phyloP scores from a whole-genome alignment of 352 stramenopile species.

The Phytophthora aleatoria region DNA sequence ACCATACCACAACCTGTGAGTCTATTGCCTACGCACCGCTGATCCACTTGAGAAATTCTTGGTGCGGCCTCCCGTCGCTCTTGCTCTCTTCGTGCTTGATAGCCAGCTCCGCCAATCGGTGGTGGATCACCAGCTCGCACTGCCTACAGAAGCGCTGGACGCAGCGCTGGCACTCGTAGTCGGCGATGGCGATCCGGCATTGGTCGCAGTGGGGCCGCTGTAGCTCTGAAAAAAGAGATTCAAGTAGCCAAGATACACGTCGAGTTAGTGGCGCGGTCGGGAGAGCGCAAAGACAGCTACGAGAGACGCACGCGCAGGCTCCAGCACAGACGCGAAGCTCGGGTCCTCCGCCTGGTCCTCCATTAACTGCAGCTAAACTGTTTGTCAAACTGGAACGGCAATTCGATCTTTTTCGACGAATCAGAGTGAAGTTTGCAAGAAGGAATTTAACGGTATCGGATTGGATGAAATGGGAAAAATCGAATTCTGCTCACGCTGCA shows the following conservation, averaged over 20 bases:
- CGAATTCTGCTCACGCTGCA: background rate
- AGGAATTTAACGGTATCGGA: background rate
- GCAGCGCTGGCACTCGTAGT: conserved; percentile 53
- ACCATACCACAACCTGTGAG: background rate
- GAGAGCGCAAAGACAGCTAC: background rate
- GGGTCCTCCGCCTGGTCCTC: conserved; percentile 40
- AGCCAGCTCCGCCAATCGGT: conserved; percentile 29
- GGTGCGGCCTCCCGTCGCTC: conserved; percentile 49
- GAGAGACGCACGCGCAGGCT: conserved; percentile 36
- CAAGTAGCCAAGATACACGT: conserved; percentile 3
- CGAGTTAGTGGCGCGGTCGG: background rate
- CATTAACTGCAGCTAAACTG: conserved; percentile 31
- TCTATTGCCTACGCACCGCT: conserved; percentile 37
- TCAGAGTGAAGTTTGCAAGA: background rate
- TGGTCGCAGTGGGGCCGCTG: conserved; percentile 44
- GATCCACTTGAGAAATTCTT: conserved; percentile 47
- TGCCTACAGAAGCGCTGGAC: conserved; percentile 45
- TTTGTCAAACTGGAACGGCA: conserved; percentile 12
- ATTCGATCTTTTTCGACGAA: conserved; percentile 18
- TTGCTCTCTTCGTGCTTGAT: conserved; percentile 51
- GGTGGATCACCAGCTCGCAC: conserved; percentile 57
- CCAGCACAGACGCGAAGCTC: conserved; percentile 40
- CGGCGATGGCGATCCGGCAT: conserved; percentile 44
- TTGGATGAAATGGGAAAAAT: conserved; percentile 12
- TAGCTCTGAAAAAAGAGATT: conserved; percentile 39